Conservation (phyloP, 495 filamentous ascomycete genomes). For the Aspergillus bridgeri region DNA sequence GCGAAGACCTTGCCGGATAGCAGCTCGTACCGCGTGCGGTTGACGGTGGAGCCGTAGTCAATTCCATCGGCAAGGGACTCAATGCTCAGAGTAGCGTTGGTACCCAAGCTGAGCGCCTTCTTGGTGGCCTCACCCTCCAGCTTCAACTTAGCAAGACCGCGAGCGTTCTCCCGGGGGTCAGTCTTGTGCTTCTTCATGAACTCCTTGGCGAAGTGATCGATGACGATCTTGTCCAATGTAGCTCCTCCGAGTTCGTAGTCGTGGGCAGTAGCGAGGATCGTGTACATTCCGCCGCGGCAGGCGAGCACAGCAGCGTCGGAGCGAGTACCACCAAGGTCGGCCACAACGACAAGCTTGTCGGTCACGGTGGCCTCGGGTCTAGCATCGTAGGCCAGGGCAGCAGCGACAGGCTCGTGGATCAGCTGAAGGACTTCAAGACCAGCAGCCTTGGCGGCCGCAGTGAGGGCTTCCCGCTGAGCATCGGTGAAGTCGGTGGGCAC, state of each 20-base stretch:
- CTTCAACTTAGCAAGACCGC: constrained; percentile 86
- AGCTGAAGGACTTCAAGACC: constrained; percentile 88
- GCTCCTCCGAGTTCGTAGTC: constrained; percentile 87
- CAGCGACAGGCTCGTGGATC: constrained; percentile 89
- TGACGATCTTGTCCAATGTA: constrained; percentile 80
- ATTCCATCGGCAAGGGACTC: constrained; percentile 83
- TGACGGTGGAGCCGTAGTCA: constrained; percentile 88
- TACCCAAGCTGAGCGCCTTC: constrained; percentile 83
- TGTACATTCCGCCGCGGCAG: constrained; percentile 93
- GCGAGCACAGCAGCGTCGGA: constrained; percentile 90
- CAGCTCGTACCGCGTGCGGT: constrained; percentile 90
- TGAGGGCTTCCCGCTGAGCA: constrained; percentile 75
- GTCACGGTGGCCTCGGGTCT: constrained; percentile 66
- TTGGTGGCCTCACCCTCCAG: constrained; percentile 85
- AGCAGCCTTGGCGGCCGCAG: constrained; percentile 72
- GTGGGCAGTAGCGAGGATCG: constrained; percentile 86
- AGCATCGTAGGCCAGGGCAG: constrained; percentile 88
- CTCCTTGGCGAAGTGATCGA: constrained; percentile 97
- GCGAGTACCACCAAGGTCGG: constrained; percentile 87
- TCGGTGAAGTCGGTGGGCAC: constrained; percentile 92
- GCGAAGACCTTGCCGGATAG: constrained; percentile 78
- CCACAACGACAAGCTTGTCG: constrained; percentile 90
- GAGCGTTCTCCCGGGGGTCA: constrained; percentile 78
- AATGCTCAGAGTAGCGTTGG: constrained; percentile 83
- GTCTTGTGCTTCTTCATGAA: constrained; percentile 92